Evolutionary conservation across 768 basidiomycete genomes (phyloP).

Genomic region (Trametes maxima): DNA sequence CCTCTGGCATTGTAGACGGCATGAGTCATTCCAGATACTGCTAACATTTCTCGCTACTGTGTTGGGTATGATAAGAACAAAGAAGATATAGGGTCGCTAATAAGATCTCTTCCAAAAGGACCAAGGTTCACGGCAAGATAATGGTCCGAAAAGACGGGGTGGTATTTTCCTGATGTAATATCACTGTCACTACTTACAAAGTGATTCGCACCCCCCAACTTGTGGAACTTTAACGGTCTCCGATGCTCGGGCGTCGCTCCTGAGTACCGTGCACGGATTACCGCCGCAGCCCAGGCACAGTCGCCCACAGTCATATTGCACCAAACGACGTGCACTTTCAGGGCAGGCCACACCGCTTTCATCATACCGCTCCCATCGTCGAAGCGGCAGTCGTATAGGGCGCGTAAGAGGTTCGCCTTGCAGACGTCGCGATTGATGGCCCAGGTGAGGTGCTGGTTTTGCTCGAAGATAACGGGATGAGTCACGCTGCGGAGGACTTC

Average conservation of each 20-base stretch:
- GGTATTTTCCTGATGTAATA: too few relatives aligned
- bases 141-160: too few relatives aligned
- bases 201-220: constrained; percentile 13
- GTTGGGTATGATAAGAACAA: too few relatives aligned
- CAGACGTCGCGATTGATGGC: background rate
- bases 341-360: constrained; percentile 12
- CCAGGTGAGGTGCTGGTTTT: constrained; percentile 13
- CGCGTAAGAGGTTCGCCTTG: background rate
- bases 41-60: too few relatives aligned
- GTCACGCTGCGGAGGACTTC: constrained; percentile 14
- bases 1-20: too few relatives aligned
- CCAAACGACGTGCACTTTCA: constrained; percentile 11
- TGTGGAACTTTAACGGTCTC: constrained; percentile 7
- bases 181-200: constrained; percentile 7
- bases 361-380: constrained; percentile 8
- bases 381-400: constrained; percentile 16
- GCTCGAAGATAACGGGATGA: constrained; percentile 4
- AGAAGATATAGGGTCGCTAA: too few relatives aligned
- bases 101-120: too few relatives aligned
- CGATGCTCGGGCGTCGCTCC: constrained; percentile 1
- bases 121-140: too few relatives aligned
- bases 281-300: constrained; percentile 5
- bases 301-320: constrained; percentile 16
- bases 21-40: too few relatives aligned
- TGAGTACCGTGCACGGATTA: background rate